Conservation (phyloP, 495 filamentous ascomycete genomes). For the Talaromyces adpressus region DNA sequence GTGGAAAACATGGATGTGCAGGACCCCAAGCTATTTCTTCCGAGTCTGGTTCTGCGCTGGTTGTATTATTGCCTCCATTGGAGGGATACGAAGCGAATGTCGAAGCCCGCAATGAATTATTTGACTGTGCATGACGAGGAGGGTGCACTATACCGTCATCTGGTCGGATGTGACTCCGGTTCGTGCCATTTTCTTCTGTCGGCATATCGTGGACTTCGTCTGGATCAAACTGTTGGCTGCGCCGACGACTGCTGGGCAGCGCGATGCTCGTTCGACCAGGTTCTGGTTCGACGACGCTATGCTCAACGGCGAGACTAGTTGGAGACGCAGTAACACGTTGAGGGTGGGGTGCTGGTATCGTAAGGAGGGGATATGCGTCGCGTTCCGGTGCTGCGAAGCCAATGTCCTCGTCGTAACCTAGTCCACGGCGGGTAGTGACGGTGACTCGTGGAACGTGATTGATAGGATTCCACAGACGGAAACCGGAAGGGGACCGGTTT, state of each 20-base stretch:
- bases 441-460: constrained; percentile 43
- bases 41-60: constrained; percentile 41
- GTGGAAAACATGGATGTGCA: constrained; percentile 84
- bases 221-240: constrained; percentile 26
- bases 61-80: constrained; percentile 38
- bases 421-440: constrained; percentile 21
- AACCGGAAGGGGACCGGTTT: constrained; percentile 3
- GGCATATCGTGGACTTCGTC: constrained; percentile 42
- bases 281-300: constrained; percentile 45
- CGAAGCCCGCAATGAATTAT: constrained; percentile 33
- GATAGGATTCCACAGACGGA: constrained; percentile 29
- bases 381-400: constrained; percentile 24
- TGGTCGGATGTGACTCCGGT: constrained; percentile 24
- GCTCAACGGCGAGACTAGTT: constrained; percentile 60
- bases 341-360: constrained; percentile 59
- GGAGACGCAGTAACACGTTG: constrained; percentile 46
- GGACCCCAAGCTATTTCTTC: constrained; percentile 70
- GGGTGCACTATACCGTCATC: constrained; percentile 15
- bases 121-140: constrained; percentile 31
- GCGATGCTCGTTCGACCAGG: constrained; percentile 60
- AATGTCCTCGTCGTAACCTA: constrained; percentile 33
- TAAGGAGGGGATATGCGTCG: constrained; percentile 63
- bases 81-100: constrained; percentile 8
- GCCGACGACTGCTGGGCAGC: constrained; percentile 51
- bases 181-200: constrained; percentile 19